Base-by-base conservation (phyloP, 2,329 filamentous ascomycete genomes). In the Anthostomella pinea region DNA sequence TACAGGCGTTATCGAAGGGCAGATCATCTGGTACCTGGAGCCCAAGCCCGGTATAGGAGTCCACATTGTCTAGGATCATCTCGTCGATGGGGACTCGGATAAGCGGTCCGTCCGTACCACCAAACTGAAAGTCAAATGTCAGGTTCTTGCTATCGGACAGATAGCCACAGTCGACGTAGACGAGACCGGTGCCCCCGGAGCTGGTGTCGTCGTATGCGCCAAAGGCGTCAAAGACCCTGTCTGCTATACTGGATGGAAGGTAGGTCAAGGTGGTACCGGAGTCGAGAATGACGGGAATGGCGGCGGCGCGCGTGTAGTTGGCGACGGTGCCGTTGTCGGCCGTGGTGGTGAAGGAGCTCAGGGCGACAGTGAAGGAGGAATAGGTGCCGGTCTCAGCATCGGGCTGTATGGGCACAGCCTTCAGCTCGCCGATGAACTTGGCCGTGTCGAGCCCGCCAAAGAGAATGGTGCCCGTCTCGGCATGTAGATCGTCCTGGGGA, bases 371-470 rank as follows among this genome's bases (percentile, higher is more conserved):
- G 40, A 68, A 70, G 27, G 65, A 60, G 22, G 57, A 54, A 45
- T 62, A 60, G 24, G 45, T 66, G 19, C 63, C 60, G 8, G 59
- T 59, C 14, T 67, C 56, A 22, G 70, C 63, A n/a, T 63, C 59
- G 24, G 60, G 64, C 34, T 76, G 57, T 44, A 84, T 73, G 6
- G 78, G 75, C 4, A 85, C 57, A 6, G 70, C 70, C 25, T 67
- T 51, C 2, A 86, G 68, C 9, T 64, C 49, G 35, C 81, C 81
- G 4, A 70, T 66, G 62, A 77, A 87, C 60, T 85, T 85, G 41
- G 70, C 71, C 1, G 72, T 81, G 62, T 87, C 81, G 38, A 86
- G 70, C 30, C 82, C 83, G 38, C 83, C 83, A 47, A 87, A 86
- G 10, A 87, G 66, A 43, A 86, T 77, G 43, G 68, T 76, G 26